Evolutionary conservation across 805 yeast species (phyloP).

Genomic region (Metschnikowia anglica): DNA sequence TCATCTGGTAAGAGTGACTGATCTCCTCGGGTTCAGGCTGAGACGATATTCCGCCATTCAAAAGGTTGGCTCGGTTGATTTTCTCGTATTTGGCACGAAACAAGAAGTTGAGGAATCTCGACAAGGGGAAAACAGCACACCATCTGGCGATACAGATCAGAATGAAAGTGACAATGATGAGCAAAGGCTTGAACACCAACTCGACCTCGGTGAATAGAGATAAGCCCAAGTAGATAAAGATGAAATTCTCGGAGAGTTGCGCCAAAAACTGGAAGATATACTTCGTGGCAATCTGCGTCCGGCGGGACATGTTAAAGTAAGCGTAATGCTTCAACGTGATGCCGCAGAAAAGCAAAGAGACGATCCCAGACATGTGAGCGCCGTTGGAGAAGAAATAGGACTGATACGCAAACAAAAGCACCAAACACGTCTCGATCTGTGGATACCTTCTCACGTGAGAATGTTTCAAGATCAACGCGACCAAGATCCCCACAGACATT

Average conservation of each 20-base stretch:
- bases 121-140: conserved; percentile 95
- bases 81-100: conserved; percentile 56
- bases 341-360: conserved; percentile 91
- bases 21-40: conserved; percentile 74
- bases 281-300: conserved; percentile 95
- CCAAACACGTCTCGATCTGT: conserved; percentile 94
- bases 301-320: conserved; percentile 93
- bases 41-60: conserved; percentile 41
- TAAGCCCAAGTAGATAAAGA: conserved; percentile 90
- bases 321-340: conserved; percentile 97
- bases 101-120: conserved; percentile 78
- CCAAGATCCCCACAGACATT: conserved; percentile 78
- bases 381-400: conserved; percentile 98
- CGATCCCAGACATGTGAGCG: conserved; percentile 99
- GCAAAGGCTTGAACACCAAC: conserved; percentile 87
- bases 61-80: conserved; percentile 27
- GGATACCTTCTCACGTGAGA: conserved; percentile 92
- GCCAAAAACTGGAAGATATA: conserved; percentile 93
- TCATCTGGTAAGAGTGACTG: conserved; percentile 93
- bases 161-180: conserved; percentile 84
- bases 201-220: conserved; percentile 96
- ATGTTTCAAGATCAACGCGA: conserved; percentile 87
- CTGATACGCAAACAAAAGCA: conserved; percentile 86
- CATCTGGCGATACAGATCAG: conserved; percentile 94
- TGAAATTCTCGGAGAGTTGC: conserved; percentile 93